Conservation (phyloP, 805 yeast genomes). For the Jamesozyma rosinii region DNA sequence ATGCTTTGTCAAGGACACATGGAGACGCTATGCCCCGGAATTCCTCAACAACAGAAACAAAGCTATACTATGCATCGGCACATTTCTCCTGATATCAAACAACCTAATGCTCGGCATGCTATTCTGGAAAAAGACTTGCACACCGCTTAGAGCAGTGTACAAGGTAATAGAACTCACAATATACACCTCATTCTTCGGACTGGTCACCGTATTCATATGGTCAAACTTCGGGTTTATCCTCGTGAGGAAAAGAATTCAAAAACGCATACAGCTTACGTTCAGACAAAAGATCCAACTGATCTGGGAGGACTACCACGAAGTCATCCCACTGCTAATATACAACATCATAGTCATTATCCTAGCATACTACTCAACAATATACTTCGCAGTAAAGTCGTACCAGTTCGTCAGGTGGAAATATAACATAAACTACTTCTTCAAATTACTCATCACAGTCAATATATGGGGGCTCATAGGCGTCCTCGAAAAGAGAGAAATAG, state of each 20-base stretch:
- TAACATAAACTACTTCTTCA: slow-evolving; percentile 15
- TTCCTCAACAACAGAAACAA: slow-evolving; percentile 15
- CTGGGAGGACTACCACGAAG: slow-evolving; percentile 24
- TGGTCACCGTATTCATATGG: slow-evolving; percentile 14
- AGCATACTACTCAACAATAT: slow-evolving; percentile 14
- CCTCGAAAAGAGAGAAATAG: slow-evolving; percentile 22
- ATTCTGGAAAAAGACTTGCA: slow-evolving; percentile 2
- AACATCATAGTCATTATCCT: slow-evolving; percentile 13
- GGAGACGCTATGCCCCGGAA: slow-evolving; percentile 12
- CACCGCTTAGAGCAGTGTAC: slow-evolving; percentile 2
- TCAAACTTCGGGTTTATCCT: slow-evolving; percentile 21
- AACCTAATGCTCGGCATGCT: slow-evolving; percentile 9
- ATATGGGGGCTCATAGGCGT: slow-evolving; percentile 29
- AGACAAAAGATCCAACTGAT: slow-evolving; percentile 8
- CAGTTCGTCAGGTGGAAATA: slow-evolving; percentile 18
- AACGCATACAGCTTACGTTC: background rate
- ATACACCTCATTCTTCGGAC: slow-evolving; percentile 12
- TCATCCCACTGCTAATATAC: slow-evolving; percentile 21
- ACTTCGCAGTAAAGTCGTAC: slow-evolving; percentile 5
- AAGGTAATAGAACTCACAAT: slow-evolving; percentile 8
- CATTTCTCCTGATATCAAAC: slow-evolving; percentile 8
- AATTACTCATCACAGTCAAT: slow-evolving; percentile 25
- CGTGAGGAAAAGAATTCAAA: slow-evolving; percentile 12
- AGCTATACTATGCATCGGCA: slow-evolving; percentile 13
- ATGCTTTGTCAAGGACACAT: too few species aligned